Evolutionary conservation across 73 alveolate genomes (phyloP), one percentile per base, ranked within the genome.

Genomic region (Halteria grandinella): DNA sequence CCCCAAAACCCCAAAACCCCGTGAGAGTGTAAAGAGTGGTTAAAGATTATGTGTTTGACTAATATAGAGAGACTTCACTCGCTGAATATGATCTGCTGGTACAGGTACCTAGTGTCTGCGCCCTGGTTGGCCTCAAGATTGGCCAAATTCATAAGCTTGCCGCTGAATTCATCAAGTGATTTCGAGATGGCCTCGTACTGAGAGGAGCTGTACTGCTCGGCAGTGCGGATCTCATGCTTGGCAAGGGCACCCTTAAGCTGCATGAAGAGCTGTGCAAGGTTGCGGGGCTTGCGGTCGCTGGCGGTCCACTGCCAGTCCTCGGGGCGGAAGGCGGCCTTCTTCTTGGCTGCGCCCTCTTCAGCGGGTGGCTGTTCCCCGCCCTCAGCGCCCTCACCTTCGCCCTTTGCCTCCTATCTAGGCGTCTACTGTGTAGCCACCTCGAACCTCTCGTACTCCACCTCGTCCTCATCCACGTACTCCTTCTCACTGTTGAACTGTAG

Each of bases 371-470:
- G 25, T 23, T 54, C 80, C 21, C 14, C 78, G 21, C 27, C 45
- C 45, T 62, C 73, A 21, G 39, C 80, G 36, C 59, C 79, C 33
- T 48, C 89, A 1, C 69, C 57, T 39, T 82, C 92, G 8, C 28
- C 72, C 55, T 71, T 55, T 0, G 43, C 28, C 62, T 64, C 53
- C 41, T 55, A 91, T 54, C 69, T 89, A 18, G 33, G 72, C 15
- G 50, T n/a, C n/a, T n/a, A n/a, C n/a, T n/a, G 72, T n/a, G 43
- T 78, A 0, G 79, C 82, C 36, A 70, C 89, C 10, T 88, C 89
- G 88, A 80, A 80, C 55, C 74, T 79, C 39, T 79, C 95, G 40
- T 57, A 85, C 20, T 55, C 64, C n/a, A 74, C 54, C 21, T 87
- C 83, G 34, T 74, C 64, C 48, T 73, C 92, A 7, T 82, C 91